Conservation (phyloP, 805 yeast species). For the Ogataea pilisensis region DNA sequence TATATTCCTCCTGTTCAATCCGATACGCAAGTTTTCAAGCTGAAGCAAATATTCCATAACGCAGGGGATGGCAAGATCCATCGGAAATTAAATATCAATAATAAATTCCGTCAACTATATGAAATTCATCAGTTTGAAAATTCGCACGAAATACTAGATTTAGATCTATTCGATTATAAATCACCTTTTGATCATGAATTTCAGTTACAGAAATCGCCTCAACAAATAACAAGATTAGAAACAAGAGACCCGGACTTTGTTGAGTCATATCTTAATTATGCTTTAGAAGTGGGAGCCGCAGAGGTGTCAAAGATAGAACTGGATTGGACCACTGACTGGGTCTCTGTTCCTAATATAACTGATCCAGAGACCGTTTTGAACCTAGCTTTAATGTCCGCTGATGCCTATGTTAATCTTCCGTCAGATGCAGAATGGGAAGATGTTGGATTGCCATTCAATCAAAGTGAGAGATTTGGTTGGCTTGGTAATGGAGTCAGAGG, state of each 20-base stretch:
- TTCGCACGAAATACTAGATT: conserved; percentile 4
- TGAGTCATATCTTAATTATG: conserved; percentile 61
- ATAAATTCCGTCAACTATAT: conserved; percentile 6
- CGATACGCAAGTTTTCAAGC: conserved; percentile 17
- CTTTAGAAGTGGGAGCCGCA: conserved; percentile 39
- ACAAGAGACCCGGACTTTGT: conserved; percentile 56
- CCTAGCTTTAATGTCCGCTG: conserved; percentile 80
- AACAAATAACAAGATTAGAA: conserved; percentile 33
- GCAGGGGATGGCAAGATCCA: conserved; percentile 46
- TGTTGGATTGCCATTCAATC: conserved; percentile 40
- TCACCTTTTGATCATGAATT: conserved; percentile 22
- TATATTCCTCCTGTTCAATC: not conserved
- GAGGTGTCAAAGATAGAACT: conserved; percentile 37
- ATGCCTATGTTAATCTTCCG: conserved; percentile 84
- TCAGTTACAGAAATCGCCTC: conserved; percentile 10
- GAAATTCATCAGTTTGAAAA: not conserved
- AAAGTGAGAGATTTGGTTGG: conserved; percentile 79
- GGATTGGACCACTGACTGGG: conserved; percentile 61
- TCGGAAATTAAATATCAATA: conserved; percentile 31
- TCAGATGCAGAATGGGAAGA: conserved; percentile 84
- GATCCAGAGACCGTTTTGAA: conserved; percentile 71
- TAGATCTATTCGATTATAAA: not conserved
- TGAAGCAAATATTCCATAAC: conserved; percentile 61
- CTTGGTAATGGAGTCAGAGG: conserved; percentile 81
- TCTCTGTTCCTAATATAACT: conserved; percentile 66